A percentile compares a stretch with the other conserved stretches of the same genome.
Conservation (phyloP, 768 basidiomycete genomes). For the Tulasnella sp. region DNA sequence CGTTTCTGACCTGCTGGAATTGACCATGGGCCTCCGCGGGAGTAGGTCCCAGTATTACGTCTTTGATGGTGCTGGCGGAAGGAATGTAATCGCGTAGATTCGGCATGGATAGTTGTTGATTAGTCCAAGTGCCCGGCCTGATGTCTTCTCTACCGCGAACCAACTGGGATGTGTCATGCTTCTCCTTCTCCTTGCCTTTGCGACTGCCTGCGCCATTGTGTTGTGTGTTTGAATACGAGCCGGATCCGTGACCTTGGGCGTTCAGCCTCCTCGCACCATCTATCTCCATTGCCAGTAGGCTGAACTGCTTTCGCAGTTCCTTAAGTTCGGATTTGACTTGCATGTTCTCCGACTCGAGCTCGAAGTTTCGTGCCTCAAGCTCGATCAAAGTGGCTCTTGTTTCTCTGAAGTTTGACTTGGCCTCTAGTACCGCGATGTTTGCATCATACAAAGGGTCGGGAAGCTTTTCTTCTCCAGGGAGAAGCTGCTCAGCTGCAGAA, state of each 20-base stretch:
- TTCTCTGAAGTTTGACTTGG: constrained; percentile 34
- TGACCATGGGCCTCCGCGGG: neutral
- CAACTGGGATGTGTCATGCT: neutral
- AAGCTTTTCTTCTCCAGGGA: neutral
- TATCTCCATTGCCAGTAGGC: neutral
- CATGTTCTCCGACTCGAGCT: constrained; percentile 23
- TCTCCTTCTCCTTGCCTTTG: constrained; percentile 10
- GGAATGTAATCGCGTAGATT: neutral
- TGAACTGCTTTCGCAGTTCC: constrained; percentile 16
- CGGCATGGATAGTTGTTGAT: neutral
- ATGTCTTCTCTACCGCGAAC: too few species aligned
- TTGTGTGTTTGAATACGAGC: neutral
- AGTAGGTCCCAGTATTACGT: neutral
- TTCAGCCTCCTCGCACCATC: neutral
- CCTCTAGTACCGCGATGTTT: constrained; percentile 38
- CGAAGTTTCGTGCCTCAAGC: constrained; percentile 16
- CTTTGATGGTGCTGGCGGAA: neutral
- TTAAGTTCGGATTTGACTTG: constrained; percentile 26
- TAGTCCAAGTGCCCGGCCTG: neutral
- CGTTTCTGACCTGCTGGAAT: too few species aligned
- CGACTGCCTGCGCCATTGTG: neutral
- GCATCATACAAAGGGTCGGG: constrained; percentile 33
- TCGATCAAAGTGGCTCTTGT: constrained; percentile 24
- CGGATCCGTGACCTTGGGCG: neutral
- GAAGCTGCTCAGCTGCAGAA: neutral